A percentile compares a stretch with the other conserved stretches of the same genome.
Conservation (phyloP, 257 asterid genomes). For the Coffea canephora region DNA sequence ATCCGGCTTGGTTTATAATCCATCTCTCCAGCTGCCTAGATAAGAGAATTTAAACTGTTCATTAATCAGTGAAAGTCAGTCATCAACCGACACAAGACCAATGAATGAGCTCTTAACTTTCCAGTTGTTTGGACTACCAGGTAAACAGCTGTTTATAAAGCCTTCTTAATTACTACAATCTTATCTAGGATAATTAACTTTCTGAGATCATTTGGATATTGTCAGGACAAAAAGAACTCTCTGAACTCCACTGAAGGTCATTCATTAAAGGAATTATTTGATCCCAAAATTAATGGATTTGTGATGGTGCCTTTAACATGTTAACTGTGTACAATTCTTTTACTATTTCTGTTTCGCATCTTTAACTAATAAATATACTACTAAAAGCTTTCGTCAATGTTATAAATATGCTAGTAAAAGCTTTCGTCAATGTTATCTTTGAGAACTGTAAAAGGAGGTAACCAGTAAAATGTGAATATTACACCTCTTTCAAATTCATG, state of each 20-base stretch:
- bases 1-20: constrained; percentile 92
- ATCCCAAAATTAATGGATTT: neutral
- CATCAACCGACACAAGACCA: constrained; percentile 4
- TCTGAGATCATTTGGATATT: neutral
- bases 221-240: neutral
- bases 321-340: neutral
- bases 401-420: neutral
- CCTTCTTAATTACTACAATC: neutral
- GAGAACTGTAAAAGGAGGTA: neutral
- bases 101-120: neutral
- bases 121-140: neutral
- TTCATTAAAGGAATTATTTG: neutral
- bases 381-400: neutral
- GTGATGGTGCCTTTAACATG: neutral
- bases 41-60: constrained; percentile 23
- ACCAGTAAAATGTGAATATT: neutral
- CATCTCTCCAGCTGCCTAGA: constrained; percentile 82
- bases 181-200: neutral
- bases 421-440: neutral
- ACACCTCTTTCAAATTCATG: neutral
- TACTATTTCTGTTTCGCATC: neutral
- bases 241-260: neutral
- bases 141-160: neutral
- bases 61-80: constrained; percentile 10
- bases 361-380: neutral